Base-by-base conservation (phyloP, 805 yeast genomes). In the Candida fluviatilis region DNA sequence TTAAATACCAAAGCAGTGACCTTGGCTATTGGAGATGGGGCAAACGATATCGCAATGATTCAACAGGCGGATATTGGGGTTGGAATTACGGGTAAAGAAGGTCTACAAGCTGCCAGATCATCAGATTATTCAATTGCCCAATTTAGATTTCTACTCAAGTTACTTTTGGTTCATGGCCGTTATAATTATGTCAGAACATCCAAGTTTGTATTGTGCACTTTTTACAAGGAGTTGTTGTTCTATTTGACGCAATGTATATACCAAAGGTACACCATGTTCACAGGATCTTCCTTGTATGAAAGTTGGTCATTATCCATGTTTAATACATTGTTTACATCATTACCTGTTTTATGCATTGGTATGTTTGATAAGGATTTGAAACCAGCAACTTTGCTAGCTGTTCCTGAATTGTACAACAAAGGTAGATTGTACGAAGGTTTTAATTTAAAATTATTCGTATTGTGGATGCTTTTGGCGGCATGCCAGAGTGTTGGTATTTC, bases 11-110 rank as follows among this genome's bases (percentile, higher is more conserved):
- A 64, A 2, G 73, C 85, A 29, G 96, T 93, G 4, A 88, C 97
- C 0, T 70, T 93, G 44, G 99, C 99, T 0, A 85, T 93, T 55
- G 99, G 99, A 5, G 99, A 93, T 64, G 99, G 99, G 47, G 99
- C 99, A 2, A 93, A 93, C 57, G 99, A 93, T 61, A 90, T 93
- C 56, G 98, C 99, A 1, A 93, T 93, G 99, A 93, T 93, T 45
- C 97, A 93, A 64, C 84, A 95, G 54, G 99, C 99, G 0, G 98
- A 93, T 60, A 88, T 93, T 39, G 99, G 99, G 19, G 78, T 93
- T 45, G 99, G 99, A 19, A 93, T 93, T 37, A 90, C 98, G 1
- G 99, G 99, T 26, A 85, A 84, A 50, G 99, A 93, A 62, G 99
- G 99, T 1, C 66, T 93, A 31, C 99, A 93, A 54, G 99, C 99